A percentile compares a stretch with the other conserved stretches of the same genome.
phyloP scores from a whole-genome alignment of 1,284 basidiomycete genomes.

The Naganishia liquefaciens region DNA sequence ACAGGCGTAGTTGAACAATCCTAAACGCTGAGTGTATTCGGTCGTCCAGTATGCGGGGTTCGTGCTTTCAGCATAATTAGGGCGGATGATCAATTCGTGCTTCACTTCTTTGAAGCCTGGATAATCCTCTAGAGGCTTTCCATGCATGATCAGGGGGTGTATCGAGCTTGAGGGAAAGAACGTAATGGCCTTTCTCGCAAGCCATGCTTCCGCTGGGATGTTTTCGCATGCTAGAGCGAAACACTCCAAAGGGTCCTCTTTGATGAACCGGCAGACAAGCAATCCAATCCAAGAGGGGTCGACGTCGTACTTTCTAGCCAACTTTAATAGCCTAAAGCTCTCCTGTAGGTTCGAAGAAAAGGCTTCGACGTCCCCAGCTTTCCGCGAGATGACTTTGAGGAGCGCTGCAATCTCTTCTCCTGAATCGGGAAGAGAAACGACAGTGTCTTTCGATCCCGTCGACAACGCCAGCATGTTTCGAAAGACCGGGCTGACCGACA shows the following conservation, averaged over 20 bases:
- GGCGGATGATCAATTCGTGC: not conserved
- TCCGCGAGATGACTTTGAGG: not conserved
- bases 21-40: not conserved
- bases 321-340: not conserved
- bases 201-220: not conserved
- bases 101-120: not conserved
- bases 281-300: not conserved
- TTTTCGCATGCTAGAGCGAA: not conserved
- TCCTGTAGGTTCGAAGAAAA: too few relatives aligned
- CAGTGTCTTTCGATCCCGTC: not conserved
- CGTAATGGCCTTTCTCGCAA: not conserved
- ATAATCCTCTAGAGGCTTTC: not conserved
- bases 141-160: not conserved
- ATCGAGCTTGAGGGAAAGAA: not conserved
- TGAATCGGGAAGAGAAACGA: not conserved
- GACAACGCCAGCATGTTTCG: slow-evolving; percentile 1
- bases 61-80: not conserved
- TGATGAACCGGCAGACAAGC: not conserved
- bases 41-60: not conserved
- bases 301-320: slow-evolving; percentile 3
- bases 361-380: not conserved
- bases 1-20: not conserved
- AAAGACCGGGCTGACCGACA: slow-evolving; percentile 2
- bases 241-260: not conserved
- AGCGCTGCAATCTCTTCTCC: not conserved